A percentile compares a stretch with the other conserved stretches of the same genome.
Conservation (phyloP, 208 protist species). For the Trichomonas gallinae region DNA sequence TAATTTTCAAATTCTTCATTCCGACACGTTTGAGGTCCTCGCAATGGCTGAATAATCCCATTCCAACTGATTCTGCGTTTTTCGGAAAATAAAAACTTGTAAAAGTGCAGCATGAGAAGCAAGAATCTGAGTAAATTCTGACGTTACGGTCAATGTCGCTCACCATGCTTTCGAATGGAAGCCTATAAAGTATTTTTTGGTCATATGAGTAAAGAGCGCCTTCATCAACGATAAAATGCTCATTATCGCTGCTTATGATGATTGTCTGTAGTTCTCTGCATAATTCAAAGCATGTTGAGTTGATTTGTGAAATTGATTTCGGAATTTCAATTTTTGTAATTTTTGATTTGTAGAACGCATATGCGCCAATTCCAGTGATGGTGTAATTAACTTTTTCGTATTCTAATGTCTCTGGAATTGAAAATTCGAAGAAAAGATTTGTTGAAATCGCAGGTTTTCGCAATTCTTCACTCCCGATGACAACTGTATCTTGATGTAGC, state of each 20-base stretch:
- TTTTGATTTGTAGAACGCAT: neutral
- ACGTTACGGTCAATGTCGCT: neutral
- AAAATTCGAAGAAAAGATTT: neutral
- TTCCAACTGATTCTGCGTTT: neutral
- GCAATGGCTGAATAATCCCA: neutral
- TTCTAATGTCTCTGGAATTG: neutral
- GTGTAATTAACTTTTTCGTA: neutral
- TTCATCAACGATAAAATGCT: neutral
- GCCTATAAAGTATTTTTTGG: neutral
- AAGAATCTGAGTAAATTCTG: neutral
- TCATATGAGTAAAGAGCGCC: neutral
- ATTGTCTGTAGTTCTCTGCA: neutral
- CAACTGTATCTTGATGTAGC: neutral
- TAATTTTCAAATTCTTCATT: neutral
- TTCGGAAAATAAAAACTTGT: neutral
- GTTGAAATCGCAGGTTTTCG: neutral
- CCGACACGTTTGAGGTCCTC: neutral
- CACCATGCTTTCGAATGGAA: neutral
- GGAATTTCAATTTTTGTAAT: neutral
- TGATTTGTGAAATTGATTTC: neutral
- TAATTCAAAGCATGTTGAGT: neutral
- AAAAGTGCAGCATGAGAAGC: neutral
- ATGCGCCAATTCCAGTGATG: neutral
- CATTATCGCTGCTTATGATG: neutral
- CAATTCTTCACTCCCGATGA: neutral